A percentile compares a stretch with the other conserved stretches of the same genome.
phyloP scores from a whole-genome alignment of 2,329 filamentous ascomycete genomes.

The Neodidymelliopsis sp. region DNA sequence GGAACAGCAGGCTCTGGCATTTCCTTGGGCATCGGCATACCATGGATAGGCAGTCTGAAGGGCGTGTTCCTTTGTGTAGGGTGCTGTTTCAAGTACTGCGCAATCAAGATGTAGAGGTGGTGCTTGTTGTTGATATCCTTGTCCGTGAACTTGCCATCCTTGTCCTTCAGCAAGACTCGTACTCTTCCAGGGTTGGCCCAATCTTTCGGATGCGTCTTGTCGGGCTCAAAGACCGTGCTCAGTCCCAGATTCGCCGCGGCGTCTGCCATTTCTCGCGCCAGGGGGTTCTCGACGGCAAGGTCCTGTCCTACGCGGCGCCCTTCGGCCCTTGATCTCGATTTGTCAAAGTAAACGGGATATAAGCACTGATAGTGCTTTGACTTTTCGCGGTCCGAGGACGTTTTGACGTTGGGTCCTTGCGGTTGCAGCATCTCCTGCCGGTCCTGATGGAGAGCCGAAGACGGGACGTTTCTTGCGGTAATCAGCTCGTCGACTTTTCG shows the following conservation, averaged over 20 bases:
- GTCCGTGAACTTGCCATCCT: conserved; percentile 61
- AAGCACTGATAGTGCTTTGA: conserved; percentile 84
- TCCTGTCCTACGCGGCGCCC: conserved; percentile 78
- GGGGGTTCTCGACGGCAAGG: conserved; percentile 81
- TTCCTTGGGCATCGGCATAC: conserved; percentile 70
- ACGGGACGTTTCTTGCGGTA: conserved; percentile 29
- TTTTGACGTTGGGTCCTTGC: conserved; percentile 51
- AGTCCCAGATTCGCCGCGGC: conserved; percentile 72
- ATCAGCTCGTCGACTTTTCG: conserved; percentile 58
- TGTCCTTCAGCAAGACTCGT: conserved; percentile 76
- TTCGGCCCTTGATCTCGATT: conserved; percentile 73
- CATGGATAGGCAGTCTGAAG: conserved; percentile 75
- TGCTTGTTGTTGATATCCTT: conserved; percentile 75
- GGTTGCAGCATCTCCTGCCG: conserved; percentile 45
- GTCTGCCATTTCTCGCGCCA: conserved; percentile 87
- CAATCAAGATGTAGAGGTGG: conserved; percentile 84
- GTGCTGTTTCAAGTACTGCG: conserved; percentile 76
- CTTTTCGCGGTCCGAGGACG: conserved; percentile 57
- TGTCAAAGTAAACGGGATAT: conserved; percentile 96
- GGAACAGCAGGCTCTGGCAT: conserved; percentile 74
- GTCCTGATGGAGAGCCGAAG: conserved; percentile 33
- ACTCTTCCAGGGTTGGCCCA: conserved; percentile 97
- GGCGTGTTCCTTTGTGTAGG: conserved; percentile 78
- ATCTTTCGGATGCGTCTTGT: conserved; percentile 93
- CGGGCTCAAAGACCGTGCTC: conserved; percentile 83